Evolutionary conservation across 768 basidiomycete genomes (phyloP).

Genomic region (Postia placenta): DNA sequence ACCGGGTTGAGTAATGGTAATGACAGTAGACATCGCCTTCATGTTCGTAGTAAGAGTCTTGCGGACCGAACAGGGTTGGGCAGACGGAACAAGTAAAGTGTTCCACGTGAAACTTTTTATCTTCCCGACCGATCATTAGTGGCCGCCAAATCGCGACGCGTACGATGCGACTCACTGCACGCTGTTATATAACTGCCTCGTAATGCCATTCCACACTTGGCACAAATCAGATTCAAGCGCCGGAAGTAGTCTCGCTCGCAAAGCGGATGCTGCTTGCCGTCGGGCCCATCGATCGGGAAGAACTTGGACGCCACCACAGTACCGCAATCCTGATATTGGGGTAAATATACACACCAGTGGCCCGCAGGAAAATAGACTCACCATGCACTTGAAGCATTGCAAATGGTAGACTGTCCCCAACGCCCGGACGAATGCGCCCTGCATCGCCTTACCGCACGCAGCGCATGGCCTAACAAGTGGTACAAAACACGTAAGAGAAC

Average conservation of each 20-base stretch:
- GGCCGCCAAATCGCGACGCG: not conserved
- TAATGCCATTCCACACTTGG: conserved; percentile 90
- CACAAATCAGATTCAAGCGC: conserved; percentile 92
- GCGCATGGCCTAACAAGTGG: conserved; percentile 51
- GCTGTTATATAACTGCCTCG: conserved; percentile 99
- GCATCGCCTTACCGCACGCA: conserved; percentile 76
- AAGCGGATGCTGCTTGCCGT: conserved; percentile 86
- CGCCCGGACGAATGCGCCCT: conserved; percentile 95
- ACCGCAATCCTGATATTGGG: conserved; percentile 73
- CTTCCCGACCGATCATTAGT: conserved; percentile 36
- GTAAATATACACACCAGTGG: conserved; percentile 5
- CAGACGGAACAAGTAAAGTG: conserved; percentile 99
- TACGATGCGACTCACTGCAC: conserved; percentile 64
- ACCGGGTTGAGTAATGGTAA: conserved; percentile 97
- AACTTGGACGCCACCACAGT: conserved; percentile 97
- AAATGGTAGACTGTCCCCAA: conserved; percentile 91
- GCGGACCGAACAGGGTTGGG: conserved; percentile 92
- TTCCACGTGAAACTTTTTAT: conserved; percentile 98
- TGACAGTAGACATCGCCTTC: conserved; percentile 98
- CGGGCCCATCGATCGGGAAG: conserved; percentile 93
- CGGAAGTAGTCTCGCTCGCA: conserved; percentile 99
- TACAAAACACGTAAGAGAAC: not conserved
- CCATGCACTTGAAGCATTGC: conserved; percentile 98
- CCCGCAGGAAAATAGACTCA: conserved; percentile 33
- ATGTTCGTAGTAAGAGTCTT: conserved; percentile 99